phyloP scores from a whole-genome alignment of 768 basidiomycete genomes.

The Floccularia luteovirens region DNA sequence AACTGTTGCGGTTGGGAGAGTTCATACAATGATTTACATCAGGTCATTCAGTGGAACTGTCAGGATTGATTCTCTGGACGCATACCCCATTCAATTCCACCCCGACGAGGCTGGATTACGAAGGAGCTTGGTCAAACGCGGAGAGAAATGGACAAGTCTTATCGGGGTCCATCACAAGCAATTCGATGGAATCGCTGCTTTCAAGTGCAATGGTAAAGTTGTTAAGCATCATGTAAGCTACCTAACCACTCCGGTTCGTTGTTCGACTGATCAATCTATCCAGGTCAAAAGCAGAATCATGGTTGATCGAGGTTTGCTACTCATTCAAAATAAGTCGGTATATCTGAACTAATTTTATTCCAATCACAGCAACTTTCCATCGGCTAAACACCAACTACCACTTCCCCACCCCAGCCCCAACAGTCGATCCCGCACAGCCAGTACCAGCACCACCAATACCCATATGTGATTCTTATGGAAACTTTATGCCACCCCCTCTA shows the following conservation, averaged over 20 bases:
- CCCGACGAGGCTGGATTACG: constrained; percentile 32
- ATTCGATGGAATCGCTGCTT: constrained; percentile 44
- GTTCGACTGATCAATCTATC: background rate
- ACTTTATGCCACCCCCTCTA: constrained; percentile 8
- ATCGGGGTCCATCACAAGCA: constrained; percentile 51
- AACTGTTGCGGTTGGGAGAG: constrained; percentile 29
- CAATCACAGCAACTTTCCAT: constrained; percentile 35
- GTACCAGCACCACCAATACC: constrained; percentile 4
- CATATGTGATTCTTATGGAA: constrained; percentile 14
- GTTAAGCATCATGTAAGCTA: constrained; percentile 40
- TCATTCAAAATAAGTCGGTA: background rate
- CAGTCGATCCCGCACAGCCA: background rate
- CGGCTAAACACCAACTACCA: constrained; percentile 43
- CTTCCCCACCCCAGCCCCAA: constrained; percentile 27
- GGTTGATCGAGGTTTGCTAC: constrained; percentile 48
- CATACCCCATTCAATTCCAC: constrained; percentile 48
- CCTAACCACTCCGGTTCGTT: background rate
- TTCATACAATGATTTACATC: constrained; percentile 31
- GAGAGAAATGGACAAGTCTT: constrained; percentile 46
- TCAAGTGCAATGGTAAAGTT: constrained; percentile 24
- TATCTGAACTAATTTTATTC: background rate
- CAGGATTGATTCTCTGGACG: constrained; percentile 41
- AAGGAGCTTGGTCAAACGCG: constrained; percentile 33
- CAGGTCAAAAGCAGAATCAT: constrained; percentile 53
- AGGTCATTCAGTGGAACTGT: constrained; percentile 39